Conservation (phyloP, 768 basidiomycete genomes). For the Lactarius akahatsu region DNA sequence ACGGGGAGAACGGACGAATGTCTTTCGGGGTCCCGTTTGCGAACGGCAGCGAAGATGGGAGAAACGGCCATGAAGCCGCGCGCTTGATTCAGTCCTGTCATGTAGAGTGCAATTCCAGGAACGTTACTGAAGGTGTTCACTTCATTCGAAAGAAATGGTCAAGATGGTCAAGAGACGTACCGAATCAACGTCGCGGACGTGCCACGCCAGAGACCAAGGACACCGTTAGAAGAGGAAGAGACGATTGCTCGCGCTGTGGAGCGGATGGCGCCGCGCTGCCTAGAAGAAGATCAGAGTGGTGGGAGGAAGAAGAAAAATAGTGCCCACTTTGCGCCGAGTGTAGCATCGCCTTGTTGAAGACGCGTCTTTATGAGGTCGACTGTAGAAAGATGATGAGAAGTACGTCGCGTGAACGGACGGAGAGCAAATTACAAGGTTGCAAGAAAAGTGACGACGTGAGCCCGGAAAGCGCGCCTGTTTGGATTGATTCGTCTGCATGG, state of each 20-base stretch:
- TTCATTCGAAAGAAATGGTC: neutral
- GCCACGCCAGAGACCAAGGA: constrained; percentile 82
- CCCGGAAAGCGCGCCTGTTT: constrained; percentile 72
- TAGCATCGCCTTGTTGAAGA: constrained; percentile 75
- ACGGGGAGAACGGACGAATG: constrained; percentile 61
- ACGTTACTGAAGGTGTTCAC: constrained; percentile 60
- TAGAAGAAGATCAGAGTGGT: constrained; percentile 18
- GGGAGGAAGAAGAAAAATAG: constrained; percentile 32
- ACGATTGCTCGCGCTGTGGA: constrained; percentile 58
- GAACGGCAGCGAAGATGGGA: constrained; percentile 57
- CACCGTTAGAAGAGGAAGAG: constrained; percentile 54
- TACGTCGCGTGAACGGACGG: neutral
- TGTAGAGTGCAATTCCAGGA: constrained; percentile 90
- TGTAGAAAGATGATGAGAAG: constrained; percentile 33
- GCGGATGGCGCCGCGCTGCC: constrained; percentile 46
- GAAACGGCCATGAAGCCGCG: constrained; percentile 73
- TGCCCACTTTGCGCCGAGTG: constrained; percentile 36
- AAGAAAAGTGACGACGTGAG: constrained; percentile 71
- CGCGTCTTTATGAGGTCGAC: constrained; percentile 94
- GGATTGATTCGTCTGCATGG: neutral
- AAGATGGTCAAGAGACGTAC: constrained; percentile 38
- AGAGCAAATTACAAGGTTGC: constrained; percentile 62
- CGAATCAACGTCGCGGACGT: constrained; percentile 77
- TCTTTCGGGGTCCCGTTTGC: constrained; percentile 21
- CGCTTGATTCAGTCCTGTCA: constrained; percentile 81